Evolutionary conservation across 371 early-diverging fungal genomes (phyloP), one percentile per base, ranked within the genome.

Genomic region (Zopfochytrium polystomum): DNA sequence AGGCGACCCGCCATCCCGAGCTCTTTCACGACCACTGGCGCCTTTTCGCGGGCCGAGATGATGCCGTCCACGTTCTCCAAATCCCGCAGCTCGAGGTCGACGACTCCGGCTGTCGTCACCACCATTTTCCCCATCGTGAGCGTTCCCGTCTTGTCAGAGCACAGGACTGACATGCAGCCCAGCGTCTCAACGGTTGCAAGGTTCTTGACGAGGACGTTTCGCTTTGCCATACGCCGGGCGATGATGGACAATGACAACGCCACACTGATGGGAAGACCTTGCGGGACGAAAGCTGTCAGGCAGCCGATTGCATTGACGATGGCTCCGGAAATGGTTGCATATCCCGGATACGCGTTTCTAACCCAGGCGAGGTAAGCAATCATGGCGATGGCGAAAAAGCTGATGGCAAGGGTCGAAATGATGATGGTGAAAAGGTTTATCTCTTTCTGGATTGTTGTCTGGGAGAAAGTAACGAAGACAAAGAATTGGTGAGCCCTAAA

Each of bases 231-330:
- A 72, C 88, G 85, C 9, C 90, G 88, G 1, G 93, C 91, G 15
- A 93, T 93, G 70, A 90, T 89, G 18, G 92, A 94, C 15, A 96
- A 82, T 29, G 97, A 84, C 62, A 96, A 82, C 20, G 97, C 95
- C 9, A 95, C 96, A 15, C 95, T 95, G 84, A 96, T 89, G 0
- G 97, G 97, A 33, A 96, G 77, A 54, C 97, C 97, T 74, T 96
- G 96, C 13, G 97, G 96, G 9, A 96, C 95, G n/a, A n/a, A 47
- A 38, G 18, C 18, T 18, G 52, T 64, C 30, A 68, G 32, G 22
- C 38, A 80, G 27, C 87, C 89, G 61, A 90, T 85, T 42, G 84
- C 79, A 38, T 89, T 87, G 34, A 83, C 78, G 44, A 90, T 80
- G 15, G 86, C 82, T 44, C 65, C 75, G 4, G 86, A 74, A 1